Conservation (phyloP, 169 alveolate genomes). For the Cryptosporidium sp. region DNA sequence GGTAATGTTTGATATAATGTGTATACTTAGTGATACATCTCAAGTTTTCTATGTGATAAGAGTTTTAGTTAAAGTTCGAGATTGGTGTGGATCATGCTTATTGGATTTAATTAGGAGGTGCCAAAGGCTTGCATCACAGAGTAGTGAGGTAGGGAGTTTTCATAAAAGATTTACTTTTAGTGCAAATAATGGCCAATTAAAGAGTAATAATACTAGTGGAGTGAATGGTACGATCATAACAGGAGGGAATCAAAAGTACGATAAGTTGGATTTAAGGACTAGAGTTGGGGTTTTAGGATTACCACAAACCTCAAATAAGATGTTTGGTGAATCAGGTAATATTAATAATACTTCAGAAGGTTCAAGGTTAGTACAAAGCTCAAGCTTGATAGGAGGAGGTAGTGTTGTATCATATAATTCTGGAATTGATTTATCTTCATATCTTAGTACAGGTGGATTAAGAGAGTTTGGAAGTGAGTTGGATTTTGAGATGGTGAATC, state of each 20-base stretch:
- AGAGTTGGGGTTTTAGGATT: neutral
- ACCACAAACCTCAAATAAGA: neutral
- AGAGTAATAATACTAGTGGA: neutral
- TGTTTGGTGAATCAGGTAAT: neutral
- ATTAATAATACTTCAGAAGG: neutral
- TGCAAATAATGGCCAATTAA: neutral
- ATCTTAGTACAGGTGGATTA: neutral
- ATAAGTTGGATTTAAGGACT: neutral
- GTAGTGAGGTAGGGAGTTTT: neutral
- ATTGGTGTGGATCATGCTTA: slow-evolving; percentile 75
- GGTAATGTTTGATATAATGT: slow-evolving; percentile 60
- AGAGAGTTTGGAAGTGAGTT: slow-evolving; percentile 4
- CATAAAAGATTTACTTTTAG: neutral
- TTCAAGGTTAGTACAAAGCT: neutral
- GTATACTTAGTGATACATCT: slow-evolving; percentile 71
- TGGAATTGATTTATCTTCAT: neutral
- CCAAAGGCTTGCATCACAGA: slow-evolving; percentile 49
- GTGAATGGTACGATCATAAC: neutral
- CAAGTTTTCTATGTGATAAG: slow-evolving; percentile 70
- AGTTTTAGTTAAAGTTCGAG: slow-evolving; percentile 63
- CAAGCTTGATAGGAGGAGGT: neutral
- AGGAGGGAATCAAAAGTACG: neutral
- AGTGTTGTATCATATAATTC: neutral
- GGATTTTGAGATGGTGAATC: slow-evolving; percentile 14
- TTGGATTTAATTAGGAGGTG: slow-evolving; percentile 67